Conservation (phyloP, 768 basidiomycete species). For the Kwoniella dendrophila region DNA sequence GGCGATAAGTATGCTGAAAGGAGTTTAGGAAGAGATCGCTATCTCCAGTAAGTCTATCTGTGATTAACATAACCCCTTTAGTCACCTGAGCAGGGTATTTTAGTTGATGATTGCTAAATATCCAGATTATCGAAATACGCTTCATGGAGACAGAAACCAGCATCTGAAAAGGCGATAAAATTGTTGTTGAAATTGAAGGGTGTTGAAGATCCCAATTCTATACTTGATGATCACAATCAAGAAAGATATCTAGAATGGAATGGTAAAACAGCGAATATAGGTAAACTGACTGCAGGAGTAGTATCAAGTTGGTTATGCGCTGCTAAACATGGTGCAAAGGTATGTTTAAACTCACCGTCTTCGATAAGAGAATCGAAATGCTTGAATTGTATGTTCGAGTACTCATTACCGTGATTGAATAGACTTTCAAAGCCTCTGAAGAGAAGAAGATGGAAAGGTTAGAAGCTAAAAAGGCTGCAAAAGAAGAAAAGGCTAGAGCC, state of each 20-base stretch:
- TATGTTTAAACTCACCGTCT: not conserved
- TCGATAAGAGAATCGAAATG: not conserved
- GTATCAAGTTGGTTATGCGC: constrained; percentile 26
- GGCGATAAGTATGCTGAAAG: constrained; percentile 40
- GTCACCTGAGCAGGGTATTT: not conserved
- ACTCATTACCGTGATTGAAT: too few species aligned
- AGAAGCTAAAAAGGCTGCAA: constrained; percentile 8
- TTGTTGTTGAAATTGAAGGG: constrained; percentile 39
- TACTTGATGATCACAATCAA: constrained; percentile 2
- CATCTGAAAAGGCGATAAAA: constrained; percentile 33
- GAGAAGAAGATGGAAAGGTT: constrained; percentile 6
- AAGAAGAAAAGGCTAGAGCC: constrained; percentile 17
- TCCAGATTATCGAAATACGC: constrained; percentile 41
- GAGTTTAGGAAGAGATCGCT: constrained; percentile 30
- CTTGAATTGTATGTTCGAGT: not conserved
- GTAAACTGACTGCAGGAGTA: constrained; percentile 25
- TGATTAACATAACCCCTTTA: not conserved
- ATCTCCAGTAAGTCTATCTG: constrained; percentile 28
- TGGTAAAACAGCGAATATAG: constrained; percentile 9
- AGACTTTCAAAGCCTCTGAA: constrained; percentile 13
- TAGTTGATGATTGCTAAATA: not conserved
- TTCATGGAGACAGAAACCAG: constrained; percentile 38
- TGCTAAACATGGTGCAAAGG: constrained; percentile 27
- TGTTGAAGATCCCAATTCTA: not conserved
- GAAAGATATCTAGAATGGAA: constrained; percentile 5